These are phyloP conservation scores for Teunomyces cretensis DNA, from an alignment of 805 yeast species.

Conservation along the genomic window DNA sequence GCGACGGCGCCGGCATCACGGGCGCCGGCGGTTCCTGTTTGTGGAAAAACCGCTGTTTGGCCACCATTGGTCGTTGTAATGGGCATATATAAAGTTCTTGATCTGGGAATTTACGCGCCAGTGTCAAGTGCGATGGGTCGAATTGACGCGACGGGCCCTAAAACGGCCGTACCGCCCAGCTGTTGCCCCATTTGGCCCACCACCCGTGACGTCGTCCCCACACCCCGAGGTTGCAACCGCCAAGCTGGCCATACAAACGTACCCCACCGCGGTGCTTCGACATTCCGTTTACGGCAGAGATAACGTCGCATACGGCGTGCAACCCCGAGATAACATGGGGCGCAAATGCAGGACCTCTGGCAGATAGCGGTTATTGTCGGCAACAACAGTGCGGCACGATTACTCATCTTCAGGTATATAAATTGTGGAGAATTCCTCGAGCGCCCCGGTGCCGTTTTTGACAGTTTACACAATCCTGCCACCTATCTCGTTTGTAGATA, in stretches of 20 bases:
- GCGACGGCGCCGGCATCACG: neutral
- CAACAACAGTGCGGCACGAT: neutral
- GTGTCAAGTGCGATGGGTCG: neutral
- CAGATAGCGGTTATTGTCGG: neutral
- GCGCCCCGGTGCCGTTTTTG: too few species aligned
- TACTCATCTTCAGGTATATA: neutral
- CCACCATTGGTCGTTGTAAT: neutral
- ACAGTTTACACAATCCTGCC: too few species aligned
- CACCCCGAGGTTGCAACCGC: too few species aligned
- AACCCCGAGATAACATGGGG: neutral
- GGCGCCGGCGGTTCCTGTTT: neutral
- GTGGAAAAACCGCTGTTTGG: slow-evolving; percentile 1
- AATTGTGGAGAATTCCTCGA: neutral
- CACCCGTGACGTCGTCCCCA: too few species aligned
- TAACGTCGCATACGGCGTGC: neutral
- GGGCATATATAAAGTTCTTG: neutral
- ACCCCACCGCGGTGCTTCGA: too few species aligned
- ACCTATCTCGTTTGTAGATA: too few species aligned
- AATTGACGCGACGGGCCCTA: too few species aligned
- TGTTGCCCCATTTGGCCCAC: too few species aligned
- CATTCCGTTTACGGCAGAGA: neutral
- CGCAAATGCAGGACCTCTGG: neutral
- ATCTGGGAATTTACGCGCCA: slow-evolving; percentile 1
- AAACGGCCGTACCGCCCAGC: too few species aligned
- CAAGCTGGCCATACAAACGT: too few species aligned